phyloP scores from a whole-genome alignment of 2,329 filamentous ascomycete species.

The Metarhizium anisopliae region DNA sequence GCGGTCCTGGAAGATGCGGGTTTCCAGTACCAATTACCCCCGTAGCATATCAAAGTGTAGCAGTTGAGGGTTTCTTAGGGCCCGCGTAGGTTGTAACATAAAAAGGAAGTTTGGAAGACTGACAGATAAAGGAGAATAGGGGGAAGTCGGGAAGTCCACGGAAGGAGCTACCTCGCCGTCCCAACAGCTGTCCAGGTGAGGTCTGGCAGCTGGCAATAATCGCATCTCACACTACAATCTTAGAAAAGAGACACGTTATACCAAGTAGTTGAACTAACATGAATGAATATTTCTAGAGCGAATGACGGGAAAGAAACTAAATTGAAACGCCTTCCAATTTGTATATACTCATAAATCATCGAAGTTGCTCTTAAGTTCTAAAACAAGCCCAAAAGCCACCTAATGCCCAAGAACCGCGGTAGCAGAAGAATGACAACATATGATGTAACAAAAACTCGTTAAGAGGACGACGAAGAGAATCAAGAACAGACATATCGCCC shows the following conservation, averaged over 20 bases:
- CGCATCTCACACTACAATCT: background rate
- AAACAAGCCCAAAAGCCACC: background rate
- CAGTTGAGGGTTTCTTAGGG: too few species aligned
- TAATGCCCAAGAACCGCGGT: background rate
- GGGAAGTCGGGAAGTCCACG: background rate
- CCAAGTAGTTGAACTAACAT: background rate
- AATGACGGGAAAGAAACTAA: background rate
- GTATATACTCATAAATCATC: conserved; percentile 2
- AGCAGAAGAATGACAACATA: background rate
- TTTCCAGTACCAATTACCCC: background rate
- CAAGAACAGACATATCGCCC: conserved; percentile 14
- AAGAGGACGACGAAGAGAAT: background rate
- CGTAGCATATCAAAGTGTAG: background rate
- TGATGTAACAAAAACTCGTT: conserved; percentile 11
- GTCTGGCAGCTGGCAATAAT: background rate
- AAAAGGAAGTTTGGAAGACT: too few species aligned
- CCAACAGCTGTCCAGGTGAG: background rate
- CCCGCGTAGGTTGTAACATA: too few species aligned
- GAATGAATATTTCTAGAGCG: background rate
- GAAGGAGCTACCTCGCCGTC: background rate
- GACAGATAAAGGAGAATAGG: background rate
- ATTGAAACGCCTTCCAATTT: background rate
- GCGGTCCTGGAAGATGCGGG: background rate
- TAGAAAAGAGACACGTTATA: background rate
- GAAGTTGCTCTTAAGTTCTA: conserved; percentile 1